Evolutionary conservation across 371 early-diverging fungal species (phyloP), one percentile per base, ranked within the genome.

Genomic region (Furculomyces boomerangus): DNA sequence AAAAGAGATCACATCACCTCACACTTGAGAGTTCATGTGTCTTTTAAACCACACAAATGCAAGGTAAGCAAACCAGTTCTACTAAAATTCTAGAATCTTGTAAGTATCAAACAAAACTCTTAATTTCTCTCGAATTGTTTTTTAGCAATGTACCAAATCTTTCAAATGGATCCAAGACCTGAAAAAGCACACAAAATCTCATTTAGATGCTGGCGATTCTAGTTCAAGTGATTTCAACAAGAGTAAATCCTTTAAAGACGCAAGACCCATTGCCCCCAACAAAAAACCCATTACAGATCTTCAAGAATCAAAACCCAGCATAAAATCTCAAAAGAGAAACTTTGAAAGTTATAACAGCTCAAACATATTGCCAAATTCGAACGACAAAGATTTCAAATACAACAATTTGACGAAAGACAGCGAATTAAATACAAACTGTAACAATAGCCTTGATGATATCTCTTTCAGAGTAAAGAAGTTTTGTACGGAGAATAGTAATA

Each of bases 1-100:
- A 94, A 93, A 71, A 71, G 95, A 59, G 93, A 94, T 70, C 95
- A 94, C 64, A 84, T 93, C 56, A 92, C 91, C 20, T 85, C 86
- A 24, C 95, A 94, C 64, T 66, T 93, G 54, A 73, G 90, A 57
- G 84, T 89, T 24, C 95, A 94, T 65, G 79, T 94, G 24, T 80
- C 89, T n/a, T 74, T 88, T 28, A 90, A 90, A 65, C 93, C 92
- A 22, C 78, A 86, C 68, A 71, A 64, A 30, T 94, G 94, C 67
- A 8, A 29, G 30, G 50, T 50, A 50, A 50, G 45, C 27, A 46
- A 8, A 13, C 64, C 59, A 54, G 78, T 79, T 74, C 31, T 27
- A 10, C 16, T 57, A 59, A 22, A 28, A 30, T 32, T 5, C 10
- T 5, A 5, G 29, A 61, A 3, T 60, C 3, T 49, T 44, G 1